Evolutionary conservation across 345 rosid species (phyloP).

Genomic region (Eucalyptus camaldulensis): DNA sequence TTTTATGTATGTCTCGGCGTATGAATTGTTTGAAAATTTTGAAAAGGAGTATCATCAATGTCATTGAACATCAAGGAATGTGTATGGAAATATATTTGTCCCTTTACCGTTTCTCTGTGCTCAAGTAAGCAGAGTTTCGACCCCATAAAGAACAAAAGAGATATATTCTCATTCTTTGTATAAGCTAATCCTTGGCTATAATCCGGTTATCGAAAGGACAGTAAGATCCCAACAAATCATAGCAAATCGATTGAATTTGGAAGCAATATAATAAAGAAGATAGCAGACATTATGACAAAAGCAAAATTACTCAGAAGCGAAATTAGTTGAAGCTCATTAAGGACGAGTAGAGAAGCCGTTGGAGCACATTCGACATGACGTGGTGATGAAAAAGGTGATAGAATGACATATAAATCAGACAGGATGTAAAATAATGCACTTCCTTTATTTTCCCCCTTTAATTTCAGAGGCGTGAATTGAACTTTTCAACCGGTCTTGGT

Average conservation of each 20-base stretch:
- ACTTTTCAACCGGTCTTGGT: not conserved
- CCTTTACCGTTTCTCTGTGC: not conserved
- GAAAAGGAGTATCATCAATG: not conserved
- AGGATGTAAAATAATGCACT: not conserved
- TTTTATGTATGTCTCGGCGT: not conserved
- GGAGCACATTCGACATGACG: not conserved
- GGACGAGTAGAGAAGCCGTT: not conserved
- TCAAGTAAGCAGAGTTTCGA: not conserved
- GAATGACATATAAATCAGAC: not conserved
- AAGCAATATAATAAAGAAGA: not conserved
- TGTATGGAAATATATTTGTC: not conserved
- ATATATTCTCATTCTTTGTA: not conserved
- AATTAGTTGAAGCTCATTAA: not conserved
- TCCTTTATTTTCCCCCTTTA: not conserved
- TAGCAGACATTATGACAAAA: not conserved
- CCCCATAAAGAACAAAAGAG: not conserved
- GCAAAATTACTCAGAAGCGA: not conserved
- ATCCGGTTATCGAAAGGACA: not conserved
- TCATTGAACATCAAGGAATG: not conserved
- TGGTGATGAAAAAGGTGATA: not conserved
- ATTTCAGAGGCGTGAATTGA: not conserved
- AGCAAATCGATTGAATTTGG: not conserved
- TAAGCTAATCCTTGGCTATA: not conserved
- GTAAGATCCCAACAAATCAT: not conserved
- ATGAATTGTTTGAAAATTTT: not conserved